phyloP scores from a whole-genome alignment of 129 eudicot species.

The Heracleum sosnowskyi region DNA sequence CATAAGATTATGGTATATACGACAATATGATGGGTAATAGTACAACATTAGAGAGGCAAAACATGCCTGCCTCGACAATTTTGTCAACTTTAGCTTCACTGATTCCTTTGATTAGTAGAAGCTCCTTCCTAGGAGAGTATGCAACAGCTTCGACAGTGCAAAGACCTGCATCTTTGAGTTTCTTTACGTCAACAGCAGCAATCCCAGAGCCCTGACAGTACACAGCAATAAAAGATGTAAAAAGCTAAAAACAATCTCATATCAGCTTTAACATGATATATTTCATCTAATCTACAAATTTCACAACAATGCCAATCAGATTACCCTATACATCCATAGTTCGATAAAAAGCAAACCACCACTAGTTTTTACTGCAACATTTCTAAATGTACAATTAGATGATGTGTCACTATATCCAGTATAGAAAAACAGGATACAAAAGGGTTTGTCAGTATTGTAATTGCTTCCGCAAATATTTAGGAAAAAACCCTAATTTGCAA shows the following conservation, averaged over 20 bases:
- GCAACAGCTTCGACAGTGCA: constrained; percentile 96
- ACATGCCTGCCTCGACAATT: constrained; percentile 86
- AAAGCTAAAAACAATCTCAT: neutral
- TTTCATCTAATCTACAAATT: neutral
- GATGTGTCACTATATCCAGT: neutral
- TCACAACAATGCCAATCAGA: neutral
- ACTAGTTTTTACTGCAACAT: too few relatives aligned
- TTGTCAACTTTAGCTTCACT: constrained; percentile 99
- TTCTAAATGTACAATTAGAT: too few relatives aligned
- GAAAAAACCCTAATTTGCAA: neutral
- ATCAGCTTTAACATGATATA: neutral
- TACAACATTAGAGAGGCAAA: too few relatives aligned
- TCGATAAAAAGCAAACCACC: neutral
- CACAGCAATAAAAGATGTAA: neutral
- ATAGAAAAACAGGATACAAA: neutral
- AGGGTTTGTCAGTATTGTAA: neutral
- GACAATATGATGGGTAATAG: neutral
- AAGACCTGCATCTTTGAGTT: constrained; percentile 94
- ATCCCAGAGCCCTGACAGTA: constrained; percentile 63
- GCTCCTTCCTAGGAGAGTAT: constrained; percentile 89
- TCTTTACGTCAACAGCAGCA: constrained; percentile 80
- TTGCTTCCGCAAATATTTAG: neutral
- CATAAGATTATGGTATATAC: neutral
- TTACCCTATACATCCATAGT: neutral
- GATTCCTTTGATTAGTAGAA: constrained; percentile 88